Base-by-base conservation (phyloP, 495 filamentous ascomycete genomes). In the Ramalina peruviana region DNA sequence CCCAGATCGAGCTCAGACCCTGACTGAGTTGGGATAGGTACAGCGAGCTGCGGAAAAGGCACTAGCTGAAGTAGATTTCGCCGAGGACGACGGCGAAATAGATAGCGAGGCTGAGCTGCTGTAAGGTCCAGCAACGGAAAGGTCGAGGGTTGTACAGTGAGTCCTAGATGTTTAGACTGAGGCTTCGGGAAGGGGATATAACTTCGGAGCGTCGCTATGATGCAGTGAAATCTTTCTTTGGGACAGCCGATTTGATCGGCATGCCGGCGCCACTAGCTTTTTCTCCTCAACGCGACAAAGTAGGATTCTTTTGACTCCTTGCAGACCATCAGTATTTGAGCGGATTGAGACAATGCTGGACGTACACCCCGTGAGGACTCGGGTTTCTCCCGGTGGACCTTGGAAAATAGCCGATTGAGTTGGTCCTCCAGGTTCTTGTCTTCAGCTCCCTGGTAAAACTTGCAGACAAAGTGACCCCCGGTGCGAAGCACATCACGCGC, bases 261-360 rank as follows among this genome's bases (percentile, higher is more conserved):
- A 39, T 67, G 61, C 43, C 58, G 55, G 4, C 60, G 68, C 3
- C 70, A 70, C 4, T 63, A 63, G 3, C 56, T 54, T 56, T 74
- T 82, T 49, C 84, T 76, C 42, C 69, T 64, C 47, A 92, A 58
- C 6, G 81, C 87, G 36, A 97, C 80, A 56, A 96, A 94, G 58
- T 81, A 98, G 2, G 76, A 70, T 65, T 98, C 92, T 62, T 76
- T 84, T 3, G 89, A 96, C 72, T 94, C 89, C 92, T 33, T 97
- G 57, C 23, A 16, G 41, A 13, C 19, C 42, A 17, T 11, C 9
- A 11, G 16, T 41, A 20, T 19, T 42, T 41, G 50, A 33, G 30
- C 38, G 27, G 13, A n/a, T 11, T 36, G 40, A 15, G 44, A 23
- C 9, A 15, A 16, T 27, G n/a, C 25, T 37, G 37, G 21, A 38